Conservation (phyloP, 2,329 filamentous ascomycete genomes). For the Orbilia oligospora region DNA sequence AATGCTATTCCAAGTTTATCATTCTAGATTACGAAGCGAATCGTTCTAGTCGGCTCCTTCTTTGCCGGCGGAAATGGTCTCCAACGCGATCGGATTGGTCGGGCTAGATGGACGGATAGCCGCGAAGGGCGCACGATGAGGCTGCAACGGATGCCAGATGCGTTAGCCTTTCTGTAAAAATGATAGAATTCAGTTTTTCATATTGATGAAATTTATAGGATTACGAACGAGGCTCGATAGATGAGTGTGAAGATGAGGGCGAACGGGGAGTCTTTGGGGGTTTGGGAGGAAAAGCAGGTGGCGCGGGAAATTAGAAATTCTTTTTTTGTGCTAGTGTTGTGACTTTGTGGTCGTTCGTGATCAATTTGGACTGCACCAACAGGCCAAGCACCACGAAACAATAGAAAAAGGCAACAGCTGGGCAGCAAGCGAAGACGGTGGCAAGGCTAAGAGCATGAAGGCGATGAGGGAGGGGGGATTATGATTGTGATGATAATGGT, state of each 20-base stretch:
- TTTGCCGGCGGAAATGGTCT: neutral
- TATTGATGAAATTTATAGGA: slow-evolving; percentile 5
- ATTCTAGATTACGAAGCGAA: slow-evolving; percentile 61
- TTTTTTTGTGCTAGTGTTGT: slow-evolving; percentile 61
- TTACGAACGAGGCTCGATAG: neutral
- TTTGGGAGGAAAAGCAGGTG: slow-evolving; percentile 48
- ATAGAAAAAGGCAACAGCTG: slow-evolving; percentile 50
- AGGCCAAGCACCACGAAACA: slow-evolving; percentile 41
- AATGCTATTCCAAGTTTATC: slow-evolving; percentile 40
- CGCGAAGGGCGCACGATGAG: slow-evolving; percentile 17
- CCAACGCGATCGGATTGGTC: slow-evolving; percentile 40
- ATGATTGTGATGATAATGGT: no score
- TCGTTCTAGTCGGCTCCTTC: slow-evolving; percentile 55
- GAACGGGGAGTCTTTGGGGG: slow-evolving; percentile 25
- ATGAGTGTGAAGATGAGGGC: slow-evolving; percentile 17
- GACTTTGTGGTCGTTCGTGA: slow-evolving; percentile 48
- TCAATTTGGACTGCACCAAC: slow-evolving; percentile 44
- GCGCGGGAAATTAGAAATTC: slow-evolving; percentile 61
- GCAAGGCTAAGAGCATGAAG: slow-evolving; percentile 32
- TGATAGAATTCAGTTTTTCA: slow-evolving; percentile 6
- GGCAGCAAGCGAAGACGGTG: slow-evolving; percentile 35
- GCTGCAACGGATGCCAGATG: neutral
- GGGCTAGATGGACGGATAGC: slow-evolving; percentile 11
- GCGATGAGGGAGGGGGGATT: slow-evolving; percentile 29
- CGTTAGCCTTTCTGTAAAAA: slow-evolving; percentile 5